Base-by-base conservation (phyloP, 2,329 filamentous ascomycete genomes). In the Hymenoscyphus fructigenus region DNA sequence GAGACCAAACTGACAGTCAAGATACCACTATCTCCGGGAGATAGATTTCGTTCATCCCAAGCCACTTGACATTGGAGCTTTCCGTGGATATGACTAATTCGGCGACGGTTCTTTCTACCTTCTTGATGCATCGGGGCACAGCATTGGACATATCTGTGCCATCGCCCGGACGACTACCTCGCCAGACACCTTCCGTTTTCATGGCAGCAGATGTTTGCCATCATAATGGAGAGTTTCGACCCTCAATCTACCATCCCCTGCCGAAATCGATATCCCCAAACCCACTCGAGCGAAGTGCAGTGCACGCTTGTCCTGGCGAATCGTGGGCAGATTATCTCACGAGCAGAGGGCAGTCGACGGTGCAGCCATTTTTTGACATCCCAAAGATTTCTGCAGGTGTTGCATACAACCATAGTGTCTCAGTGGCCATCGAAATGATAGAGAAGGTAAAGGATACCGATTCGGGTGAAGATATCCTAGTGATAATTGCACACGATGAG, bases 211-310 rank as follows among this genome's bases (percentile, higher is more conserved):
- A 84, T 68, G 73, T 77, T 7, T 79, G 76, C 38, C 81, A 83
- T 67, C 62, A 41, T 47, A 55, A 59, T 20, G 59, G 61, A 23
- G 64, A 62, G 34, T 44, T 59, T n/a, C 64, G 59, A 23, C 64
- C 57, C 74, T 91, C 91, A 6, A 88, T 88, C 74, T 91, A 91
- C 28, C 88, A 91, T 15, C 89, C 89, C 26, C 26, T 67, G 2
- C 65, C 65, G 4, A 29, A 5, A 26, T 53, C 34, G 1, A 34
- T 67, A 17, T 15, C 55, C 56, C 47, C 28, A 29, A 29, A 29
- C 28, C 28, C 28, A 29, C 28, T 29, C 28, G 28, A 29, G 28
- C 28, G 28, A 29, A 29, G 28, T 29, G 28, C 28, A 29, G 28
- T 29, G 28, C 36, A 9, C 17, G 5, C 15, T 23, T 20, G 17